Base-by-base conservation (phyloP, 2,329 filamentous ascomycete genomes). In the Aspergillus udagawae region DNA sequence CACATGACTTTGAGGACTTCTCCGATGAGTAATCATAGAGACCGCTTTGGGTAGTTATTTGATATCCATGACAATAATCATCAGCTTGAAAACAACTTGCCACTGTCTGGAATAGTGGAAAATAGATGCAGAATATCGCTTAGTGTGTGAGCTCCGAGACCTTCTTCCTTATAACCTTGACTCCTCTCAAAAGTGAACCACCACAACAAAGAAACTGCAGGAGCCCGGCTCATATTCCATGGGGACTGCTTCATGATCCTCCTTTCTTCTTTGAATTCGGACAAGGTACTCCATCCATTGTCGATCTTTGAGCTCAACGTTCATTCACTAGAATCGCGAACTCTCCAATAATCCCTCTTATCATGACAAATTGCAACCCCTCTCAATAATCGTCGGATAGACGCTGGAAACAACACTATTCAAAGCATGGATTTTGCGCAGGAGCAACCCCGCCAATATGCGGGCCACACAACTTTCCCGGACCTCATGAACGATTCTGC, bases 401-500 rank as follows among this genome's bases (percentile, higher is more conserved):
- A 63, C 25, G 32, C 62, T 55, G 55, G 62, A 55, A 54, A 45
- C 50, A 62, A 53, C 48, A 38, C 47, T 29, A 47, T 48, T 58
- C 41, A 32, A 51, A 64, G 54, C 1, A 71, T 75, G 71, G 71
- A 72, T 9, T 63, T 61, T 55, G 63, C 63, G 44, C 58, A 60
- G 48, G 63, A 63, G 55, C 60, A 60, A 38, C 56, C 54, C 52
- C 68, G 59, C 53, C 63, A 65, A 48, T 57, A 60, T 55, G 57
- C 63, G 53, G 61, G 53, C 47, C 55, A 54, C 9, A 51, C 63
- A 14, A 51, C 65, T 27, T 69, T 70, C 23, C 77, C 80, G 38
- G 82, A 85, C 63, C 63, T 84, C 63, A 85, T 84, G 83, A 84
- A 84, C 70, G 81, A 85, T 64, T 79, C 80, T 49, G 72, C 77